Base-by-base conservation (phyloP, 2,329 filamentous ascomycete genomes). In the Thermomyces lanuginosus region DNA sequence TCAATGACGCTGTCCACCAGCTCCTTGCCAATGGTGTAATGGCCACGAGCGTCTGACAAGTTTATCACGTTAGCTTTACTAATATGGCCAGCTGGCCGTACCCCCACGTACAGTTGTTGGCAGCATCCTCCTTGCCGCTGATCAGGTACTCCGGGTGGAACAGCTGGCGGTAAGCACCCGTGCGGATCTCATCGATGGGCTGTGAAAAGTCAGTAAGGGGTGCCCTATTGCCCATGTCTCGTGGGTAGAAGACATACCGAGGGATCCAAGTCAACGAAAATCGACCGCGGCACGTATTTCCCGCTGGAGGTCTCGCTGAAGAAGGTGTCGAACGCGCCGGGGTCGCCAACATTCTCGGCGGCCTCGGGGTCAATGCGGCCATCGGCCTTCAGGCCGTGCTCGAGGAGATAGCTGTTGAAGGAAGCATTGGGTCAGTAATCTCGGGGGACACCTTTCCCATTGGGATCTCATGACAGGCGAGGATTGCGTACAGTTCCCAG, bases 21-120 rank as follows among this genome's bases (percentile, higher is more conserved):
- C 46, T 75, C 71, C 55, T 75, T 76, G 43, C 71, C 71, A 43
- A 75, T 65, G 22, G 71, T 76, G 50, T 76, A 76, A 53, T 76
- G 71, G 34, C 71, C 71, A 54, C 71, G 65, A 36, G 71, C 71
- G 56, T 76, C 64, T 68, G 26, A 16, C 13, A 14, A n/a, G n/a
- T n/a, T 16, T 17, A n/a, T 16, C 8, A 9, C 8, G 23, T 46
- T 35, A 44, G 39, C 25, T 20, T 25, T 20, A n/a, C 13, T 10
- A 21, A 15, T 18, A 16, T 26, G 10, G 14, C 8, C 11, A 24
- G 8, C 19, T 19, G 21, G n/a, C 6, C 10, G 34, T 8, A 3
- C 6, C 22, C 8, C 6, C n/a, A 20, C 58, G 28, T 51, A 67
- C 64, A 76, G 55, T 75, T 75, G 50, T 75, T 76, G 41, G 71